A percentile compares a stretch with the other conserved stretches of the same genome.
phyloP scores from a whole-genome alignment of 176 grass and related monocot genomes.

The Puya raimondii region DNA sequence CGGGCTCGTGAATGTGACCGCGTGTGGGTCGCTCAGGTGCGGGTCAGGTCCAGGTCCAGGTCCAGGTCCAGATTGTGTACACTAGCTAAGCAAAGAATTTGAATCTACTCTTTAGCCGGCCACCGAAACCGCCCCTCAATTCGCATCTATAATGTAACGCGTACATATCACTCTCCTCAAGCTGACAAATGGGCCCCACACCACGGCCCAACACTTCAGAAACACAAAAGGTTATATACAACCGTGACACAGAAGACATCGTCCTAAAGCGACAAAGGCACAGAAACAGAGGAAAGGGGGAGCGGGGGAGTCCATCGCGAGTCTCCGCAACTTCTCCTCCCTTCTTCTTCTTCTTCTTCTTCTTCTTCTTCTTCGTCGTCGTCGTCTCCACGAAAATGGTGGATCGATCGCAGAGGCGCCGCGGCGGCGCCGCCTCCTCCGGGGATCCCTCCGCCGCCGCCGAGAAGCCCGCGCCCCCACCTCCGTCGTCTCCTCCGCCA shows the following conservation, averaged over 20 bases:
- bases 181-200: not conserved
- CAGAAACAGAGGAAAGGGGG: not conserved
- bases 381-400: not conserved
- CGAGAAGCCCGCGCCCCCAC: not conserved
- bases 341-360: not conserved
- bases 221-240: not conserved
- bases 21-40: too few relatives aligned
- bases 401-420: not conserved
- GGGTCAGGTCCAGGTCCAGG: too few relatives aligned
- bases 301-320: not conserved
- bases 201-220: slow-evolving; percentile 1
- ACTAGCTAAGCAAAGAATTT: too few relatives aligned
- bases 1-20: too few relatives aligned
- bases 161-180: too few relatives aligned
- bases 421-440: not conserved
- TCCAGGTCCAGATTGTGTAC: too few relatives aligned
- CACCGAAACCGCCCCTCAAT: too few relatives aligned
- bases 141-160: too few relatives aligned
- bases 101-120: too few relatives aligned
- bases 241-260: too few relatives aligned
- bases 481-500: slow-evolving; percentile 16
- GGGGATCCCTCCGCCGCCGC: not conserved
- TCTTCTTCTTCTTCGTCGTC: too few relatives aligned
- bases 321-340: not conserved
- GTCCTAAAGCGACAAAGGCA: not conserved